Base-by-base conservation (phyloP, 805 yeast species). In the Candida montana region DNA sequence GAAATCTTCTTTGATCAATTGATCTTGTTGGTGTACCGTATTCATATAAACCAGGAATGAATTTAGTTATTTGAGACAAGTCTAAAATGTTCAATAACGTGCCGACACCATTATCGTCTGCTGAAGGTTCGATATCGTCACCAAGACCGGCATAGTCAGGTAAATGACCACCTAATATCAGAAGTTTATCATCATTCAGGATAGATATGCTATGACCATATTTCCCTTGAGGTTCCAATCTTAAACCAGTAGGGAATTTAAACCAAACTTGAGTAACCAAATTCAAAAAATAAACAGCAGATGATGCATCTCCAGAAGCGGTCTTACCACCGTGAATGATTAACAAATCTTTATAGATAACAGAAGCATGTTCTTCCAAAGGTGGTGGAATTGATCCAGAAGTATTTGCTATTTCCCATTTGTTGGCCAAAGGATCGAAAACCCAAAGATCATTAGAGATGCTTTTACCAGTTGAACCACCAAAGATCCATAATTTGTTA, bases 121-220 rank as follows among this genome's bases (percentile, higher is more conserved):
- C 75, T 37, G 75, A 71, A 13, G 79, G 75, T 41, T 76, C 77
- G 43, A 74, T 65, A 55, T 77, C 68, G 44, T 69, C 72, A 20
- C 69, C 69, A 21, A 66, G 57, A 34, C 65, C 62, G 7, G 81
- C 79, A 53, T 75, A 80, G 56, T 85, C 91, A 48, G 77, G 74
- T 50, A 79, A 75, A 61, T 88, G 95, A 44, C 99, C 98, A 33
- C 99, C 99, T 85, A 95, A 81, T 13, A 91, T 76, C 11, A 90
- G 58, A 28, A 91, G 56, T 62, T 81, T 85, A 54, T 86, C 77
- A 46, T 76, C 77, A 20, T 71, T 75, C 37, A 81, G 68, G 42
- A 84, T 61, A 1, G 97, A 80, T 64, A 91, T 67, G 7, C 95
- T 79, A 63, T 93, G 99, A 9, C 98, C 98, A 47, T 91, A 85